A percentile compares a stretch with the other conserved stretches of the same genome.
Evolutionary conservation across 2,329 filamentous ascomycete genomes (phyloP).

Genomic region (Pezicula neosporulosa): DNA sequence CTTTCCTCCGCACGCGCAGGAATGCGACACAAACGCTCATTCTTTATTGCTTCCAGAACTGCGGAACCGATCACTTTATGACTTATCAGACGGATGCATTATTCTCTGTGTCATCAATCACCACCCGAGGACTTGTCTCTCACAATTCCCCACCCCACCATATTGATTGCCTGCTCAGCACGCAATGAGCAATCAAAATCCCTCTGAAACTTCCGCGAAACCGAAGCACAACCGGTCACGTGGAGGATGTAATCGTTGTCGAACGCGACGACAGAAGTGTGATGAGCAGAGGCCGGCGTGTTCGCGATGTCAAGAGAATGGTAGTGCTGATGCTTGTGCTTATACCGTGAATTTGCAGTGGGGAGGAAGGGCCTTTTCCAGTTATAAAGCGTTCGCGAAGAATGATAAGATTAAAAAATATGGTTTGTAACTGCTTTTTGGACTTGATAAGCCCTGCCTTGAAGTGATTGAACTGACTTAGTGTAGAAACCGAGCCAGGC

Average conservation of each 20-base stretch:
- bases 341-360: neutral
- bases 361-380: neutral
- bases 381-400: neutral
- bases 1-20: too few species aligned
- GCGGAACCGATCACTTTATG: too few species aligned
- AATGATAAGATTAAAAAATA: neutral
- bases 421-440: neutral
- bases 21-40: too few species aligned
- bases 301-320: neutral
- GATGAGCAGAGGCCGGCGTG: slow-evolving; percentile 5
- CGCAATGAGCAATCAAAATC: neutral
- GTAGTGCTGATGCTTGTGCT: neutral
- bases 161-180: neutral
- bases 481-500: neutral
- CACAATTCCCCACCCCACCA: too few species aligned
- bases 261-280: slow-evolving; percentile 7
- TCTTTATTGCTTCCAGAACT: too few species aligned
- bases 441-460: neutral
- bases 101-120: too few species aligned
- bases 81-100: too few species aligned
- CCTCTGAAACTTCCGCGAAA: slow-evolving; percentile 1
- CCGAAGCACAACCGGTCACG: slow-evolving; percentile 4
- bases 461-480: neutral
- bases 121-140: too few species aligned
- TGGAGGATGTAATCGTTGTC: slow-evolving; percentile 6